Conservation (phyloP, 345 rosid genomes). For the Pistacia vera region DNA sequence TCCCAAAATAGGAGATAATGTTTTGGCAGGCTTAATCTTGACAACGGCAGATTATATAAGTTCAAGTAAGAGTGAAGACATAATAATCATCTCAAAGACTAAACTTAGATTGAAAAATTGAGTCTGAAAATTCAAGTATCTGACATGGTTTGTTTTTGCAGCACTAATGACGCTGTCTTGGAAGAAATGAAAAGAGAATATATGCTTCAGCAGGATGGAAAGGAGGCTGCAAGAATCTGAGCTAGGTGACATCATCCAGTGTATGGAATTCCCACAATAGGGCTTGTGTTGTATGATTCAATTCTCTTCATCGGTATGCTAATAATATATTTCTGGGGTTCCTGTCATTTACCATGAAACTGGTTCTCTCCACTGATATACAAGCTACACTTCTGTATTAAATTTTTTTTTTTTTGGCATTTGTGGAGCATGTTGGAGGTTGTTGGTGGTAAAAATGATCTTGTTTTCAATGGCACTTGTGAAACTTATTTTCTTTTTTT, state of each 20-base stretch:
- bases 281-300: not conserved
- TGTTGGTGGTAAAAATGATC: not conserved
- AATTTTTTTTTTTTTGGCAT: not conserved
- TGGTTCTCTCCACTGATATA: not conserved
- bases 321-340: not conserved
- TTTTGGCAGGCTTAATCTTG: not conserved
- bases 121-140: not conserved
- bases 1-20: not conserved
- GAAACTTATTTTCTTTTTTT: too few relatives aligned
- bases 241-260: not conserved
- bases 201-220: conserved; percentile 63
- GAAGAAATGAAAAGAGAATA: conserved; percentile 92
- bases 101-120: not conserved
- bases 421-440: too few relatives aligned
- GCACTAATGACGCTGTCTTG: conserved; percentile 83
- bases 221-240: conserved; percentile 36
- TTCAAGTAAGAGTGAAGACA: too few relatives aligned
- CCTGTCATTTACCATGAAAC: not conserved
- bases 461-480: not conserved
- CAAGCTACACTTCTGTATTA: not conserved
- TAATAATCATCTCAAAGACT: not conserved
- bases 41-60: not conserved
- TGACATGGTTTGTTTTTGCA: conserved; percentile 31
- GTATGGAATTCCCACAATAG: not conserved
- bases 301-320: not conserved